phyloP scores from a whole-genome alignment of 169 alveolate genomes.

The Plasmodium ovale region DNA sequence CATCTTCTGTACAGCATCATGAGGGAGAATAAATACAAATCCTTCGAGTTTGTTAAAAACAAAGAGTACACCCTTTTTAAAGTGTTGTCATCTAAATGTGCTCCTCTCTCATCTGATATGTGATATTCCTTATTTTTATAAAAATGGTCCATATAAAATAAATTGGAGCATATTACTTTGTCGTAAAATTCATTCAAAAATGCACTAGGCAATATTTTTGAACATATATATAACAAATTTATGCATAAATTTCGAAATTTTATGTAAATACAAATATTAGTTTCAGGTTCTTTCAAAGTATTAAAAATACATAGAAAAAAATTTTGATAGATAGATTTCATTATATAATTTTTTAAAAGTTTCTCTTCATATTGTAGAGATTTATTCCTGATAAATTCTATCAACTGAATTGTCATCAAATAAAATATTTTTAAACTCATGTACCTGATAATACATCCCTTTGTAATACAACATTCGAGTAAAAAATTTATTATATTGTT shows the following conservation, averaged over 20 bases:
- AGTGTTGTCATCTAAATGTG: conserved; percentile 5
- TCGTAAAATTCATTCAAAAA: conserved; percentile 65
- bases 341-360: conserved; percentile 28
- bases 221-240: conserved; percentile 45
- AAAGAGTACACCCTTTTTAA: conserved; percentile 4
- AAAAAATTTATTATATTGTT: conserved; percentile 70
- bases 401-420: conserved; percentile 35
- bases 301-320: conserved; percentile 55
- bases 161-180: conserved; percentile 11
- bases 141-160: conserved; percentile 18
- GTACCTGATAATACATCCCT: conserved; percentile 49
- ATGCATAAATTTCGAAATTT: conserved; percentile 56
- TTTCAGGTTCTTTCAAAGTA: conserved; percentile 54
- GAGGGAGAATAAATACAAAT: conserved; percentile 37
- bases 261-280: conserved; percentile 51
- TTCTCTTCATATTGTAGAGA: conserved; percentile 37
- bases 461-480: conserved; percentile 57
- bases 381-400: conserved; percentile 23
- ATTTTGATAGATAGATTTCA: conserved; percentile 53
- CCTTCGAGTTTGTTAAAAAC: conserved; percentile 47
- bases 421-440: conserved; percentile 37
- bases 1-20: conserved; percentile 12
- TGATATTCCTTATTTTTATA: conserved; percentile 23
- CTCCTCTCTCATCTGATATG: not conserved
- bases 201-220: conserved; percentile 10